Percentiles rank a stretch among this genome's conserved stretches.
Conservation (phyloP, 495 filamentous ascomycete genomes). For the Daldinia bambusicola region DNA sequence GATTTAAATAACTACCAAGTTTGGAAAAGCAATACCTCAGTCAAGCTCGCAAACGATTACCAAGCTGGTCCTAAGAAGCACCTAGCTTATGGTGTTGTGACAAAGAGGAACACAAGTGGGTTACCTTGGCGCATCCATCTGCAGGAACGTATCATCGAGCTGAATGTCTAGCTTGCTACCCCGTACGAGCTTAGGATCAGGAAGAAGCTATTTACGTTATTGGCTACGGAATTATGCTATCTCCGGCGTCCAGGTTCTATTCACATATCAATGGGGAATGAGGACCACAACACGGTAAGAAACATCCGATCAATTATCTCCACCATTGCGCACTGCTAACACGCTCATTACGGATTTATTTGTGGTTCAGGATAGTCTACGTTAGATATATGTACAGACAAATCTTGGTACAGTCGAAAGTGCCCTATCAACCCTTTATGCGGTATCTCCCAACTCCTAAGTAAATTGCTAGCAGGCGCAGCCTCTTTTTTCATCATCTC, state of each 20-base stretch:
- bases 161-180: no score
- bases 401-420: conserved; percentile 32
- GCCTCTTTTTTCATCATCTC: conserved; percentile 11
- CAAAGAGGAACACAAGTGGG: background rate
- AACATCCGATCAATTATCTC: background rate
- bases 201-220: background rate
- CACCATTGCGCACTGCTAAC: background rate
- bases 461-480: conserved; percentile 26
- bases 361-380: conserved; percentile 25
- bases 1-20: background rate
- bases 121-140: background rate
- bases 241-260: background rate
- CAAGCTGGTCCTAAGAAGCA: background rate
- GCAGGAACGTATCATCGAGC: background rate
- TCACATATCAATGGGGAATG: background rate
- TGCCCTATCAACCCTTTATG: conserved; percentile 37
- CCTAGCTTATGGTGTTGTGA: background rate
- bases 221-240: background rate
- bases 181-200: background rate
- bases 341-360: conserved; percentile 4
- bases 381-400: conserved; percentile 39
- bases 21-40: background rate
- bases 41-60: background rate
- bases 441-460: conserved; percentile 32
- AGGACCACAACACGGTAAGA: no score